A percentile compares a stretch with the other conserved stretches of the same genome.
These are phyloP conservation scores for Cytospora piceae DNA, from an alignment of 2,329 filamentous ascomycete genomes.

Conservation along the genomic window DNA sequence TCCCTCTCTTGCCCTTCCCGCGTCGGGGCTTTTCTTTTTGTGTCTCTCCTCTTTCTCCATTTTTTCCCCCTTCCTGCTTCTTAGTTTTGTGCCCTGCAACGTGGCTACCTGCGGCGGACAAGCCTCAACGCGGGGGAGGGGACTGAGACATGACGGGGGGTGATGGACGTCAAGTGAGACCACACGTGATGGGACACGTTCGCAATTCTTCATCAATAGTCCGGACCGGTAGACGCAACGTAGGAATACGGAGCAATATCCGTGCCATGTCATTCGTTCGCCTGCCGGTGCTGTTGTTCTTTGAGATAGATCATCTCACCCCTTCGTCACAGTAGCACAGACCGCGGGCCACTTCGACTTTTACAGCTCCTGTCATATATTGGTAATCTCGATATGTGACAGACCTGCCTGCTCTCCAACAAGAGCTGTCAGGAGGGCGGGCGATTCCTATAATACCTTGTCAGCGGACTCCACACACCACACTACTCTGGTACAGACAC, in stretches of 20 bases:
- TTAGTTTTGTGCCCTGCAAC: conserved; percentile 1
- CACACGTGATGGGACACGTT: conserved; percentile 29
- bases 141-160: conserved; percentile 22
- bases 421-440: background rate
- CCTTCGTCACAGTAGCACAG: background rate
- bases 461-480: background rate
- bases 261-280: background rate
- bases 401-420: background rate
- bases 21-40: background rate
- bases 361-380: background rate
- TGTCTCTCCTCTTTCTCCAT: background rate
- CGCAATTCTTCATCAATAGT: conserved; percentile 18
- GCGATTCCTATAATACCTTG: background rate
- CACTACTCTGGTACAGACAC: background rate
- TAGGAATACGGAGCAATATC: background rate
- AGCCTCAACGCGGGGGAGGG: conserved; percentile 7
- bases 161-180: conserved; percentile 26
- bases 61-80: background rate
- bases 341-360: background rate
- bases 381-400: conserved; percentile 1
- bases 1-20: background rate
- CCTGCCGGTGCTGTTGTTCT: background rate
- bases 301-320: background rate
- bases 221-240: too few species aligned
- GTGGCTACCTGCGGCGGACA: conserved; percentile 19